Evolutionary conservation across 257 asterid genomes (phyloP), one percentile per base, ranked within the genome.

Genomic region (Craterostigma plantagineum): DNA sequence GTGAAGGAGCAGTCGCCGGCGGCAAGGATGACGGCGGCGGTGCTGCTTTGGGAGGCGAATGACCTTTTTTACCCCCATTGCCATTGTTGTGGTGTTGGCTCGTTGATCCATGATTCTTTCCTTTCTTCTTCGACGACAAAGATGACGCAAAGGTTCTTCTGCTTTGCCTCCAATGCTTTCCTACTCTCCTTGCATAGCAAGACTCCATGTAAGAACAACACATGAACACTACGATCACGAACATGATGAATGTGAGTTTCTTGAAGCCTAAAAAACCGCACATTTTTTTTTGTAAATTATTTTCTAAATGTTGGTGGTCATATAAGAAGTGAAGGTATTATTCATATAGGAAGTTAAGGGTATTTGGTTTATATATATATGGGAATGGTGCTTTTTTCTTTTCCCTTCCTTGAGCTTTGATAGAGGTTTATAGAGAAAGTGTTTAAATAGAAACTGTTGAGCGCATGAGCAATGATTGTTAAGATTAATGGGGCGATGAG

Each of bases 171-270:
- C 77, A 67, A 44, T 69, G 91, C 54, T 51, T 54, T 9, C 80
- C 74, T 8, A 51, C 71, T 64, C 75, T 63, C 59, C 81, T 79
- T 47, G 91, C 93, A 54, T 61, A 52, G 71, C 85, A 68, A 34
- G 56, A 55, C 48, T 74, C 92, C 38, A 72, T 54, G 60, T 52
- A 47, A 4, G 62, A 65, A 12, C 64, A 64, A 75, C 85, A 74
- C 8, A 79, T 30, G 3, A 77, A 58, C 33, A 74, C 51, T 17
- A 60, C 56, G 30, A 72, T 18, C 27, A 72, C 33, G 8, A 87
- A 23, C 30, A 23, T 30, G 43, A 63, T 34, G 56, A 76, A 70
- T 65, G 86, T 60, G 38, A 72, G 14, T 35, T 44, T 66, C 46
- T 63, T 65, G 46, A 79, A 57, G 65, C 59, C 6, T 23, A 23